These are phyloP conservation scores for Platanthera zijinensis DNA, from an alignment of 106 monocot genomes.

Conservation along the genomic window DNA sequence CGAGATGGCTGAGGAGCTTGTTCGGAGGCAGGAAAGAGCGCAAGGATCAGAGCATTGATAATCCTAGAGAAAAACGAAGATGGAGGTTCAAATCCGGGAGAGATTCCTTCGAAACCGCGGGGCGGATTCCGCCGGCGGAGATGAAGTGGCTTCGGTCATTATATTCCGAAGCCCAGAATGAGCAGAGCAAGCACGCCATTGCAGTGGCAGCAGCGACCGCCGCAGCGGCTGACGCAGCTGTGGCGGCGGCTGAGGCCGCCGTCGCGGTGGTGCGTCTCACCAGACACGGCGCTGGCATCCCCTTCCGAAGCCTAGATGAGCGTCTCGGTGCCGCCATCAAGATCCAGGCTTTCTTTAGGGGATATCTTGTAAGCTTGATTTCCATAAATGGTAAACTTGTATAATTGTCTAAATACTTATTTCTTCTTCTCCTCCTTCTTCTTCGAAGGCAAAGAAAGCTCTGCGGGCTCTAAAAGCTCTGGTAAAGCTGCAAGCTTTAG, in stretches of 20 bases:
- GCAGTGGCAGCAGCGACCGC: constrained; percentile 55
- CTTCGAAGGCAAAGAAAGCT: constrained; percentile 46
- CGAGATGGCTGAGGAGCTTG: constrained; percentile 59
- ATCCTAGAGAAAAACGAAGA: constrained; percentile 56
- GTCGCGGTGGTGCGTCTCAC: constrained; percentile 50
- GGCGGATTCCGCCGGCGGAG: background rate
- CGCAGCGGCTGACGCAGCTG: constrained; percentile 46
- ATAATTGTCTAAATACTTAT: no score
- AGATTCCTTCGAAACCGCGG: constrained; percentile 13
- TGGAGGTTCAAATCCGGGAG: constrained; percentile 66
- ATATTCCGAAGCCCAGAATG: constrained; percentile 10
- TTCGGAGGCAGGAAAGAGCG: constrained; percentile 45
- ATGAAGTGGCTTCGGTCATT: constrained; percentile 50
- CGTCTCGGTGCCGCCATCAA: constrained; percentile 28
- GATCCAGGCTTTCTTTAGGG: constrained; percentile 55
- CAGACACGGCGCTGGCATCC: constrained; percentile 1
- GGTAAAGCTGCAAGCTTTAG: constrained; percentile 58
- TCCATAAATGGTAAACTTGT: no score
- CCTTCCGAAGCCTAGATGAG: constrained; percentile 11
- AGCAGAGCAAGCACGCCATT: constrained; percentile 35
- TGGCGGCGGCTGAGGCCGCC: constrained; percentile 46
- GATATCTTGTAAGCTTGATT: constrained; percentile 45
- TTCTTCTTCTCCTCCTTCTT: background rate
- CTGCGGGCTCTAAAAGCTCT: constrained; percentile 41
- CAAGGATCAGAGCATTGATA: constrained; percentile 12